Base-by-base conservation (phyloP, 2,329 filamentous ascomycete species). In the Neofusicoccum cordaticola region DNA sequence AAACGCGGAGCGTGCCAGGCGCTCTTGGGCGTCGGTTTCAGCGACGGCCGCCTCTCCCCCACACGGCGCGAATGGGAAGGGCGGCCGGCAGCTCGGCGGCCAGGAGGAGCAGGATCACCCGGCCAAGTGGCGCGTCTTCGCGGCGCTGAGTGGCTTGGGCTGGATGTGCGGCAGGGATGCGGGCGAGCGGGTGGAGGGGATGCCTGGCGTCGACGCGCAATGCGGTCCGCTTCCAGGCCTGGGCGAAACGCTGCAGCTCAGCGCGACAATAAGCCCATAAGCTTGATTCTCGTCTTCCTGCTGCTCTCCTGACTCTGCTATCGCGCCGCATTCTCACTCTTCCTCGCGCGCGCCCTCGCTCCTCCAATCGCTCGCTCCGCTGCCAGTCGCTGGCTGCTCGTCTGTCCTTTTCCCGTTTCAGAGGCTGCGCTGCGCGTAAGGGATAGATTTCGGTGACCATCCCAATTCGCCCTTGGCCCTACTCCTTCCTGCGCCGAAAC, bases 81-180 rank as follows among this genome's bases (percentile, higher is more conserved):
- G 50, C 31, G 50, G 50, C 50, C 31, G 31, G 31, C 15, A 8
- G 4, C 8, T 27, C 17, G 17, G 19, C 17, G 19, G 17, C 17
- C n/a, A 17, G 22, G 47, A 50, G 12, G 27, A 19, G 56, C 56
- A 45, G 42, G 56, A 60, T 60, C 56, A 60, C 41, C 56, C 56
- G 56, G 22, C 11, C 12, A 9, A 13, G 48, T 51, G 48, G 48
- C 48, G 48, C 48, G 27, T 34, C 9, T 31, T 22, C 13, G 48
- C 48, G 31, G 31, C 39, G 11, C 22, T 47, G 41, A 60, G 42
- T 47, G 56, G 56, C 56, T 60, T 60, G 53, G 12, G n/a, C 39
- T 22, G 19, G 56, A 60, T 60, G 56, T 37, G 56, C 56, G n/a
- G 42, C 56, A 60, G 56, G 56, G 56, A 45, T 60, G 22, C 19